Evolutionary conservation across 768 basidiomycete genomes (phyloP).

Genomic region (Boletales sp.): DNA sequence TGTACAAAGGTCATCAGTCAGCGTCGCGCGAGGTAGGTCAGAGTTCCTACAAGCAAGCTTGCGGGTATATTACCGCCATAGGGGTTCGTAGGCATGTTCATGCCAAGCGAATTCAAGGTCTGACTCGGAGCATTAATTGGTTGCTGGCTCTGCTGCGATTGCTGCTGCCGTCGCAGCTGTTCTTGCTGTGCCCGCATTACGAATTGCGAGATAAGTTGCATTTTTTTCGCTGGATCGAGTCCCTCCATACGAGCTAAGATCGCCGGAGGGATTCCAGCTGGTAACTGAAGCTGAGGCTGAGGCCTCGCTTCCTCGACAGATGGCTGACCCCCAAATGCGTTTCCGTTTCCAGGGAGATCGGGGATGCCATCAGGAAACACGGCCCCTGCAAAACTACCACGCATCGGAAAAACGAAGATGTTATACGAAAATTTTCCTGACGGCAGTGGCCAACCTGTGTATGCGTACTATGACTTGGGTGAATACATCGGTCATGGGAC

Average conservation of each 20-base stretch:
- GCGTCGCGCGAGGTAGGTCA: too few species aligned
- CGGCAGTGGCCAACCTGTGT: constrained; percentile 47
- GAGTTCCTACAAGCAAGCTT: constrained; percentile 17
- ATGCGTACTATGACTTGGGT: constrained; percentile 40
- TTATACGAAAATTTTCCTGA: constrained; percentile 42
- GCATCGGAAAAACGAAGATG: constrained; percentile 45
- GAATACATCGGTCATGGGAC: not conserved
- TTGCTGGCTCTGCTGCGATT: constrained; percentile 17
- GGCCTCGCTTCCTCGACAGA: constrained; percentile 5
- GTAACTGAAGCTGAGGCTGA: not conserved
- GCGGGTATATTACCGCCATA: constrained; percentile 4
- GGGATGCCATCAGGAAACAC: constrained; percentile 56
- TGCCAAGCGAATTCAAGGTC: constrained; percentile 14
- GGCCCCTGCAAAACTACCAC: constrained; percentile 38
- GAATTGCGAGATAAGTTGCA: constrained; percentile 15
- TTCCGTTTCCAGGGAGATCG: constrained; percentile 27
- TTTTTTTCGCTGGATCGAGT: constrained; percentile 23
- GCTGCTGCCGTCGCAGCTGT: constrained; percentile 25
- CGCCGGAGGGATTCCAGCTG: constrained; percentile 4
- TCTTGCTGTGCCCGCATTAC: constrained; percentile 13
- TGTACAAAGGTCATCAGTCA: not conserved
- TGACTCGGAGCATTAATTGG: constrained; percentile 10
- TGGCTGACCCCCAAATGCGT: constrained; percentile 8
- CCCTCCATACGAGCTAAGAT: constrained; percentile 18
- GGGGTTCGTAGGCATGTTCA: not conserved